Percentiles rank a stretch among this genome's conserved stretches.
phyloP scores from a whole-genome alignment of 2,329 filamentous ascomycete species.

The Blumeria graminis region DNA sequence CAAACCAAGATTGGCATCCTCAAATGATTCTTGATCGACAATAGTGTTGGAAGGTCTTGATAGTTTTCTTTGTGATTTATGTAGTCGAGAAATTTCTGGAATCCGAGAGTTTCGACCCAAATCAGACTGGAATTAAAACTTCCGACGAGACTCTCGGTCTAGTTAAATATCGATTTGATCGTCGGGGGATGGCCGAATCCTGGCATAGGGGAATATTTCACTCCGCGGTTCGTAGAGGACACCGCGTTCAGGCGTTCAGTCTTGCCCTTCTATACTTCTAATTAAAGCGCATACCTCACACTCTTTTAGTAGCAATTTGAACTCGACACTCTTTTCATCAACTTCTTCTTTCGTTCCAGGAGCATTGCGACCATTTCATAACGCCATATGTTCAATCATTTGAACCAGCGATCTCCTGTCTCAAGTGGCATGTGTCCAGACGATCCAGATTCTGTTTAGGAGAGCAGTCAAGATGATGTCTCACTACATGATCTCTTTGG shows the following conservation, averaged over 20 bases:
- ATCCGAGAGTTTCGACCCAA: too few relatives aligned
- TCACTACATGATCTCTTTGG: not conserved
- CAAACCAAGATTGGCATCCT: too few relatives aligned
- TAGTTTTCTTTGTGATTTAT: too few relatives aligned
- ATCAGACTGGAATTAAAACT: too few relatives aligned
- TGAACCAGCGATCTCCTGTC: not conserved
- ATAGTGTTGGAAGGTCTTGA: too few relatives aligned
- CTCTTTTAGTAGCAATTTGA: not conserved
- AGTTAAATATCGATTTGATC: too few relatives aligned
- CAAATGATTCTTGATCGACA: too few relatives aligned
- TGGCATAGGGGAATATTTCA: not conserved
- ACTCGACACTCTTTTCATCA: not conserved
- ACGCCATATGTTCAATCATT: not conserved
- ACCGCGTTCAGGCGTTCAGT: not conserved
- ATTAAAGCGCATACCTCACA: not conserved
- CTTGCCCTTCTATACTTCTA: not conserved
- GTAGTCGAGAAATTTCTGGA: too few relatives aligned
- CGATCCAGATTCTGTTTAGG: not conserved
- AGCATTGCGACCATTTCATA: too few relatives aligned
- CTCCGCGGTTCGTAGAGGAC: not conserved
- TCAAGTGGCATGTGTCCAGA: not conserved
- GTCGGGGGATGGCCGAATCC: too few relatives aligned
- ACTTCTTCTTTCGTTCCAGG: too few relatives aligned
- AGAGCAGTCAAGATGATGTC: not conserved
- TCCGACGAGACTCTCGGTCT: too few relatives aligned